Evolutionary conservation across 169 alveolate species (phyloP).

Genomic region (Plasmodium vivax): DNA sequence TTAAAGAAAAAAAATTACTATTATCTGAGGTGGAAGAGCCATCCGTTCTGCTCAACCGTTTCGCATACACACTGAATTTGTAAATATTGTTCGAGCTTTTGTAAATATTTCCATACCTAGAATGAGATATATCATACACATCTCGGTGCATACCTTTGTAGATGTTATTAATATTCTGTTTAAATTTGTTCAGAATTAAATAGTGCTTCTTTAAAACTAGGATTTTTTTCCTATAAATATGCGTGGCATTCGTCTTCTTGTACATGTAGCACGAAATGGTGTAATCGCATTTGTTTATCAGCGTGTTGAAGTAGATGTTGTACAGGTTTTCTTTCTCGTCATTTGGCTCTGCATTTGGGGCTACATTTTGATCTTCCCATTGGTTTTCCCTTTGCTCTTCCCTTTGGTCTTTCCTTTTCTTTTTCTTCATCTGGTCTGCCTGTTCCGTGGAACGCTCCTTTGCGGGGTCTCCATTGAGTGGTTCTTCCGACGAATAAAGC

Average conservation of each 20-base stretch:
- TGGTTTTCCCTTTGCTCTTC: not conserved
- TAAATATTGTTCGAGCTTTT: conserved; percentile 52
- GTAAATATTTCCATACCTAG: conserved; percentile 34
- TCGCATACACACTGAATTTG: conserved; percentile 55
- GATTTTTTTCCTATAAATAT: conserved; percentile 62
- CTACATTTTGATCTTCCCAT: not conserved
- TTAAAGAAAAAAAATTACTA: conserved; percentile 60
- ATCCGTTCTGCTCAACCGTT: conserved; percentile 21
- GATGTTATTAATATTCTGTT: conserved; percentile 46
- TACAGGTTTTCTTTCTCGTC: not conserved
- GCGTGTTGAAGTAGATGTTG: conserved; percentile 32
- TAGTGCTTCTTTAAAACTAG: conserved; percentile 35
- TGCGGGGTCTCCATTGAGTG: not conserved
- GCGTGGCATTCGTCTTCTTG: conserved; percentile 61
- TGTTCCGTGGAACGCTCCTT: not conserved
- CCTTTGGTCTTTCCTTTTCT: not conserved
- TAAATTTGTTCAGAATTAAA: conserved; percentile 44
- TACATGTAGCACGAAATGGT: conserved; percentile 64
- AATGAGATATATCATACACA: conserved; percentile 54
- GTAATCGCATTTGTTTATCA: conserved; percentile 56
- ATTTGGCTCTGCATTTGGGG: not conserved
- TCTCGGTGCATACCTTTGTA: conserved; percentile 21
- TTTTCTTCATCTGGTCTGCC: not conserved
- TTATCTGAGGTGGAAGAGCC: conserved; percentile 6
- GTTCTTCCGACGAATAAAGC: not conserved